Conservation (phyloP, 2,329 filamentous ascomycete species). For the Myotisia sp. region DNA sequence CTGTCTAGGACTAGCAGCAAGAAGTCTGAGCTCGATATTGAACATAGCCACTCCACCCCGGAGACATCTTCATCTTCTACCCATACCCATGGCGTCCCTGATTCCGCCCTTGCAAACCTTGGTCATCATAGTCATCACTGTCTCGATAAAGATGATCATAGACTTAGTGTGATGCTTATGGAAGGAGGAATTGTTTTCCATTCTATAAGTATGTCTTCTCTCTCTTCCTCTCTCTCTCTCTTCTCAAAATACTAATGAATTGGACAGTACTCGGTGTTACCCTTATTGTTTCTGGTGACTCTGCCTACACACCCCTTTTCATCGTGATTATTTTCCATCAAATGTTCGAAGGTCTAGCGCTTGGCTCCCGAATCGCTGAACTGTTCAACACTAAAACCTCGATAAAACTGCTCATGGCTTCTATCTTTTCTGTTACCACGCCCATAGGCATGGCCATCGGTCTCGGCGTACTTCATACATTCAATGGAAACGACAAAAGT, state of each 20-base stretch:
- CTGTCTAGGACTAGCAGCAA: conserved; percentile 15
- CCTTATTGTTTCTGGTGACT: conserved; percentile 40
- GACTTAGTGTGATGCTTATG: conserved; percentile 52
- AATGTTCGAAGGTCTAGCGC: conserved; percentile 62
- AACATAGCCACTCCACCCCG: conserved; percentile 9
- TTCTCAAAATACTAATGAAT: conserved; percentile 33
- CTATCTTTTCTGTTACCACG: conserved; percentile 54
- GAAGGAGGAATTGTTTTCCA: conserved; percentile 65
- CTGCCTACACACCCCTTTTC: conserved; percentile 38
- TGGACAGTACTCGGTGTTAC: conserved; percentile 51
- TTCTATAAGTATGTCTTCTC: conserved; percentile 47
- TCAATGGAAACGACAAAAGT: conserved; percentile 57
- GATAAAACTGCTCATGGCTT: conserved; percentile 45
- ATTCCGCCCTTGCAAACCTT: conserved; percentile 13
- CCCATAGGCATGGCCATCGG: conserved; percentile 71
- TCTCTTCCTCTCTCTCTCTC: background rate
- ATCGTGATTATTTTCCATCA: conserved; percentile 63
- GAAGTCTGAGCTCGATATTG: conserved; percentile 16
- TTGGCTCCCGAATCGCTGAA: conserved; percentile 28
- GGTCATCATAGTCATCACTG: conserved; percentile 20
- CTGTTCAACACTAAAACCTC: conserved; percentile 26
- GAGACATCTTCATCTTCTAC: conserved; percentile 13
- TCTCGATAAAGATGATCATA: conserved; percentile 20
- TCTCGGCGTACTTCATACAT: conserved; percentile 52
- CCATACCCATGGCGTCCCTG: conserved; percentile 12